A percentile compares a stretch with the other conserved stretches of the same genome.
phyloP scores from a whole-genome alignment of 2,329 filamentous ascomycete genomes.

The Aspergillus tubingensis region DNA sequence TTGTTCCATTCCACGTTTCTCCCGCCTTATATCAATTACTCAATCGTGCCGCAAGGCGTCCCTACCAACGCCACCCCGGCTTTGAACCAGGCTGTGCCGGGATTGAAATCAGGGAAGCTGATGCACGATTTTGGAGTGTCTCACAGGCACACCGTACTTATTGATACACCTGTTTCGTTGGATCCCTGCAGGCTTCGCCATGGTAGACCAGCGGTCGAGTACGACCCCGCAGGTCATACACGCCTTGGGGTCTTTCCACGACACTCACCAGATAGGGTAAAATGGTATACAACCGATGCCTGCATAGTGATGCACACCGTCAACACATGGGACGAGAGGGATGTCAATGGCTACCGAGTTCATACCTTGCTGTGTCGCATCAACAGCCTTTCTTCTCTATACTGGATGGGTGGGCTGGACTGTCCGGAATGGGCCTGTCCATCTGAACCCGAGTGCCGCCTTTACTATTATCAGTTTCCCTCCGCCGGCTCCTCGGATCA shows the following conservation, averaged over 20 bases:
- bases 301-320: conserved; percentile 74
- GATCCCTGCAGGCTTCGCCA: conserved; percentile 54
- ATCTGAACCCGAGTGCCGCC: conserved; percentile 60
- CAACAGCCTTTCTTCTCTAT: conserved; percentile 66
- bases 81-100: conserved; percentile 60
- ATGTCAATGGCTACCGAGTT: conserved; percentile 46
- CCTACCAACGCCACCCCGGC: conserved; percentile 3
- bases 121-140: conserved; percentile 78
- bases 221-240: conserved; percentile 58
- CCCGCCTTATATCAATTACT: conserved; percentile 68
- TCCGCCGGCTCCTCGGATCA: not conserved
- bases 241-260: conserved; percentile 70
- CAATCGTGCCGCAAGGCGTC: conserved; percentile 51
- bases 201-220: conserved; percentile 55
- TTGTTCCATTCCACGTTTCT: conserved; percentile 68
- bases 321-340: conserved; percentile 65
- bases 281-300: conserved; percentile 68
- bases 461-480: conserved; percentile 68
- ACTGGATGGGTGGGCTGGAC: conserved; percentile 63
- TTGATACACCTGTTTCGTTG: conserved; percentile 68
- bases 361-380: conserved; percentile 68
- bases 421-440: conserved; percentile 49
- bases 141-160: conserved; percentile 62
- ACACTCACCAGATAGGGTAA: conserved; percentile 56
- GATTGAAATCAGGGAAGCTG: conserved; percentile 66